Evolutionary conservation across 805 yeast species (phyloP).

Genomic region (Kazachstania psychrophila): DNA sequence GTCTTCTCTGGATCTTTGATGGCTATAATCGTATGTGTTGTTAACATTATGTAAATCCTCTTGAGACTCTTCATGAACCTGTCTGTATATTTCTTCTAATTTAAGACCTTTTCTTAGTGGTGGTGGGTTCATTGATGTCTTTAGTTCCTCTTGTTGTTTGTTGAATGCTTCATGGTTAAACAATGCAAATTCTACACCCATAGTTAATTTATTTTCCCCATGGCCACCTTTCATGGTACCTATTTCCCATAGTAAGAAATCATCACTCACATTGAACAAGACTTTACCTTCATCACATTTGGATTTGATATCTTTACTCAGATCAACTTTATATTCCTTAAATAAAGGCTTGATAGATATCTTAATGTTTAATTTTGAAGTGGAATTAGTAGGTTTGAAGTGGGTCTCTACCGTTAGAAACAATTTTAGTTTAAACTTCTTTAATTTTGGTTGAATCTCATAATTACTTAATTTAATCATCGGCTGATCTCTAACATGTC

Average conservation of each 20-base stretch:
- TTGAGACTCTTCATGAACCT: conserved; percentile 17
- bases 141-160: conserved; percentile 18
- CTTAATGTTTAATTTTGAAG: conserved; percentile 26
- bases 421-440: conserved; percentile 21
- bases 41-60: not conserved
- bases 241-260: conserved; percentile 65
- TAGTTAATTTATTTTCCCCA: conserved; percentile 43
- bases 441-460: conserved; percentile 19
- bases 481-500: conserved; percentile 33
- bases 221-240: conserved; percentile 43
- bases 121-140: conserved; percentile 32
- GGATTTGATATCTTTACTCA: conserved; percentile 48
- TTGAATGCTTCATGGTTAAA: conserved; percentile 23
- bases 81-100: conserved; percentile 28
- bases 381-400: conserved; percentile 29
- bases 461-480: conserved; percentile 23
- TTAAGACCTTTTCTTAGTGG: conserved; percentile 29
- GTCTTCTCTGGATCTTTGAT: not conserved
- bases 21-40: not conserved
- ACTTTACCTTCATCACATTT: conserved; percentile 68
- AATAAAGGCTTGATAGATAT: conserved; percentile 27
- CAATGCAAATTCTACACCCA: conserved; percentile 47
- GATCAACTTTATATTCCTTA: conserved; percentile 35
- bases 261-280: conserved; percentile 58
- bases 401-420: conserved; percentile 21